Evolutionary conservation across 2,329 filamentous ascomycete species (phyloP), one percentile per base, ranked within the genome.

Genomic region (Phaeosphaeria sp.): DNA sequence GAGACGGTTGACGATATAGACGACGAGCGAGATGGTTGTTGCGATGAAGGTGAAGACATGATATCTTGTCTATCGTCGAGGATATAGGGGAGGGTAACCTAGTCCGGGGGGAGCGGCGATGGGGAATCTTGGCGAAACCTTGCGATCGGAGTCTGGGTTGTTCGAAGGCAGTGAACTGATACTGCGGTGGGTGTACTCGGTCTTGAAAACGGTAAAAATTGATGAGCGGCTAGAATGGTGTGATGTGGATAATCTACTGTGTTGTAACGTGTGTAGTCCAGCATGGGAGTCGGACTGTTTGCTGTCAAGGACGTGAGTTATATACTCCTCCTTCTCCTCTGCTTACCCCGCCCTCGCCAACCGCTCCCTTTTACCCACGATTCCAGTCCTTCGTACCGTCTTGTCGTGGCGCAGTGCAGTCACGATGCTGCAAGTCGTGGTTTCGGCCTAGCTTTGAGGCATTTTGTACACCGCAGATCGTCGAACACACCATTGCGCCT

Each of bases 281-380:
- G n/a, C n/a, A n/a, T 6, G n/a, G 25, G 2, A 13, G 2, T 30
- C 13, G 45, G 30, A 21, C 25, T 47, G 18, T 25, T 25, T 49
- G 27, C 24, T 27, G 7, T 25, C 20, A 27, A 51, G 53, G 51
- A 30, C 11, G 25, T 11, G 30, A 13, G 15, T 13, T 36, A 36
- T 36, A 36, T 36, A 36, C 30, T 5, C 30, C n/a, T n/a, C n/a
- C n/a, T n/a, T 36, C 30, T 6, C 25, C 25, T 6, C 25, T 11
- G 6, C 5, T 36, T 36, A 36, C 30, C 54, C 55, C 57, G 54
- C 49, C 50, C 15, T 60, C 57, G 22, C 55, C 55, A 51, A 58
- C 53, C 44, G 9, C 5, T 2, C 33, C 36, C 9, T 39, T 22
- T 20, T 40, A 36, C 24, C 13, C 25, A 30, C 11, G 25, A 11